Percentiles rank a stretch among this genome's conserved stretches.
Conservation (phyloP, 176 grass and related monocot species). For the Triticum turgidum region DNA sequence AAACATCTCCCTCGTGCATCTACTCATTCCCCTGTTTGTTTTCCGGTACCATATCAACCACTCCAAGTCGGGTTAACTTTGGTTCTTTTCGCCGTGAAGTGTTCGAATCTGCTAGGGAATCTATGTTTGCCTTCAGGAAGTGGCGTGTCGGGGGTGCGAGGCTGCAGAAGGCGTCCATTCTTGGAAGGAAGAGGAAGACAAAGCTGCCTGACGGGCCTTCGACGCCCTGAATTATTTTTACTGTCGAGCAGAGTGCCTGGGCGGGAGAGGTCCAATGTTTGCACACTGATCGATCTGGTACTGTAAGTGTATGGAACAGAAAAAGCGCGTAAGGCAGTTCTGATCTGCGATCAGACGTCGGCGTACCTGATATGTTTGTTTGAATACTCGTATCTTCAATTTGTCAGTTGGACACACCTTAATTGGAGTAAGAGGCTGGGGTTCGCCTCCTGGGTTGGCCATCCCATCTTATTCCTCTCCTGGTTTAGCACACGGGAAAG, state of each 20-base stretch:
- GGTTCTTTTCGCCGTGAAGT: constrained; percentile 31
- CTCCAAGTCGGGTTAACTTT: background rate
- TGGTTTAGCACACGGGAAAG: too few species aligned
- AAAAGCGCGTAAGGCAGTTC: background rate
- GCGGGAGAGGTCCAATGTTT: background rate
- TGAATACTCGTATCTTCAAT: too few species aligned
- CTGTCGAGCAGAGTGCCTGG: background rate
- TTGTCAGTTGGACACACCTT: too few species aligned
- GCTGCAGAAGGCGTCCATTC: constrained; percentile 74
- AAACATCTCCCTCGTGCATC: background rate
- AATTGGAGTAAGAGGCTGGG: too few species aligned
- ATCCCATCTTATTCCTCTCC: too few species aligned
- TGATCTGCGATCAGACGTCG: background rate
- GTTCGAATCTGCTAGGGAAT: constrained; percentile 73
- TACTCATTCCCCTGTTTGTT: background rate
- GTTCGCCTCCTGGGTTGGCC: too few species aligned
- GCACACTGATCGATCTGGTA: background rate
- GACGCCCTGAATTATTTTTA: constrained; percentile 22
- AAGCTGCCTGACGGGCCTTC: constrained; percentile 41
- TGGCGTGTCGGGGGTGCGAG: constrained; percentile 68
- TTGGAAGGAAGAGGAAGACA: constrained; percentile 83
- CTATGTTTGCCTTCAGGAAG: constrained; percentile 76
- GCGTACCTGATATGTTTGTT: too few species aligned
- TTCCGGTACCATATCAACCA: background rate
- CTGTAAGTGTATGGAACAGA: background rate